Evolutionary conservation across 2,329 filamentous ascomycete species (phyloP).

Genomic region (Lachnellula arida): DNA sequence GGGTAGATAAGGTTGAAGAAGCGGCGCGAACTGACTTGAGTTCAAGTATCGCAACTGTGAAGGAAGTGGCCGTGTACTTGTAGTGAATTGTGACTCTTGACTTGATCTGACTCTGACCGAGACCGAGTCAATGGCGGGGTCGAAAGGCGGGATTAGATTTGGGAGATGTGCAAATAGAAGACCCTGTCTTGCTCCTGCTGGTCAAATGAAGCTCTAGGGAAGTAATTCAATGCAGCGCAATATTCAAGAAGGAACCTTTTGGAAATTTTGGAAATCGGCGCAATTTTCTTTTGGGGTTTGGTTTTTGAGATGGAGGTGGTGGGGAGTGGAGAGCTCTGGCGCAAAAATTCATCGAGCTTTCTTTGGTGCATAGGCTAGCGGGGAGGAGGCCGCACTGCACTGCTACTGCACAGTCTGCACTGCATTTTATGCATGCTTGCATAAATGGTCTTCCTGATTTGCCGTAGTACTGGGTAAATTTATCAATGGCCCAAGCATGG

Average conservation of each 20-base stretch:
- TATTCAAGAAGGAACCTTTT: not conserved
- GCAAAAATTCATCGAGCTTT: not conserved
- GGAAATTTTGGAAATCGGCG: not conserved
- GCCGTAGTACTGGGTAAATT: not conserved
- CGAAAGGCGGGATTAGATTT: slow-evolving; percentile 9
- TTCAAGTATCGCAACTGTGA: not conserved
- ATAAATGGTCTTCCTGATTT: not conserved
- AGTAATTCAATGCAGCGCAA: not conserved
- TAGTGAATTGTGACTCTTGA: slow-evolving; percentile 4
- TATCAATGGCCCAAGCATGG: not conserved
- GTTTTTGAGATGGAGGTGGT: not conserved
- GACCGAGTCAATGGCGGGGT: slow-evolving; percentile 27
- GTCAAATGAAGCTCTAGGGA: not conserved
- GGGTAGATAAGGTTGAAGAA: too few species aligned
- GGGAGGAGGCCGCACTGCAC: not conserved
- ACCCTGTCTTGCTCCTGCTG: not conserved
- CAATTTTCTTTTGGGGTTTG: not conserved
- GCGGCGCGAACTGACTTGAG: too few species aligned
- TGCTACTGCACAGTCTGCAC: not conserved
- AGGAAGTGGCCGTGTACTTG: too few species aligned
- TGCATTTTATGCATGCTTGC: not conserved
- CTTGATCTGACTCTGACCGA: slow-evolving; percentile 5
- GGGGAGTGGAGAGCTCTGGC: not conserved
- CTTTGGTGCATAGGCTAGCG: too few species aligned
- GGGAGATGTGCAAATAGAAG: not conserved